A percentile compares a stretch with the other conserved stretches of the same genome.
These are phyloP conservation scores for Linderina pennispora DNA, from an alignment of 192 early-diverging fungal genomes.

Conservation along the genomic window DNA sequence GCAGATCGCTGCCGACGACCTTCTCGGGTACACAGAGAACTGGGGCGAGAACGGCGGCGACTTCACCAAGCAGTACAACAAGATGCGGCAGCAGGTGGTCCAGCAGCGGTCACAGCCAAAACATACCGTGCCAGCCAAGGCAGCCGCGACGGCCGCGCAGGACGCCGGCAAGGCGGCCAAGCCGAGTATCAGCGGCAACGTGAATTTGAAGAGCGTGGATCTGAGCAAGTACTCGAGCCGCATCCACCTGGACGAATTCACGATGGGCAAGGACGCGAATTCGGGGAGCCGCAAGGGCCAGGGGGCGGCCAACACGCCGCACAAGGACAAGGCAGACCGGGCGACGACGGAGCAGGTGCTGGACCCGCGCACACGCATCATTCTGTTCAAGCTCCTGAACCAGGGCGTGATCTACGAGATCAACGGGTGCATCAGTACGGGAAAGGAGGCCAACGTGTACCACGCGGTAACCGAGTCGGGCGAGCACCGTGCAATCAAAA, in stretches of 20 bases:
- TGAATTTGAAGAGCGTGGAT: slow-evolving; percentile 42
- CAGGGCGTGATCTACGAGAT: slow-evolving; percentile 84
- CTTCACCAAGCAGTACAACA: slow-evolving; percentile 93
- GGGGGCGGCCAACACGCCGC: slow-evolving; percentile 16
- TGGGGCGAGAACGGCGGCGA: slow-evolving; percentile 76
- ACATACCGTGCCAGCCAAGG: not conserved
- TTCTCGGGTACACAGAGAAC: slow-evolving; percentile 77
- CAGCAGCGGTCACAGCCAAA: slow-evolving; percentile 14
- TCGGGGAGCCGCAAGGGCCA: slow-evolving; percentile 40
- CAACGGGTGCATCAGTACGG: slow-evolving; percentile 96
- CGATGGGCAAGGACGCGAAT: slow-evolving; percentile 1
- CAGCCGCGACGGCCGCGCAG: no score
- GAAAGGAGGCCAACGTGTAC: slow-evolving; percentile 99
- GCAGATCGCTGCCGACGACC: slow-evolving; percentile 64
- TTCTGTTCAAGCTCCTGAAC: slow-evolving; percentile 94
- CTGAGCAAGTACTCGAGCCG: slow-evolving; percentile 62
- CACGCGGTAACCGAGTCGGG: slow-evolving; percentile 84
- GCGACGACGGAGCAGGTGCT: slow-evolving; percentile 97
- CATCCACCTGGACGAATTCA: slow-evolving; percentile 61
- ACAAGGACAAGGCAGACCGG: slow-evolving; percentile 88
- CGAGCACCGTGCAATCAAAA: slow-evolving; percentile 86
- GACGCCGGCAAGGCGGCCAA: slow-evolving; percentile 9
- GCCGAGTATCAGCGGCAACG: slow-evolving; percentile 13
- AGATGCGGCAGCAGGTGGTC: slow-evolving; percentile 64
- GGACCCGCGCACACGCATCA: slow-evolving; percentile 96